Percentiles rank a stretch among this genome's conserved stretches.
phyloP scores from a whole-genome alignment of 495 filamentous ascomycete genomes.

The Neurospora cerealis region DNA sequence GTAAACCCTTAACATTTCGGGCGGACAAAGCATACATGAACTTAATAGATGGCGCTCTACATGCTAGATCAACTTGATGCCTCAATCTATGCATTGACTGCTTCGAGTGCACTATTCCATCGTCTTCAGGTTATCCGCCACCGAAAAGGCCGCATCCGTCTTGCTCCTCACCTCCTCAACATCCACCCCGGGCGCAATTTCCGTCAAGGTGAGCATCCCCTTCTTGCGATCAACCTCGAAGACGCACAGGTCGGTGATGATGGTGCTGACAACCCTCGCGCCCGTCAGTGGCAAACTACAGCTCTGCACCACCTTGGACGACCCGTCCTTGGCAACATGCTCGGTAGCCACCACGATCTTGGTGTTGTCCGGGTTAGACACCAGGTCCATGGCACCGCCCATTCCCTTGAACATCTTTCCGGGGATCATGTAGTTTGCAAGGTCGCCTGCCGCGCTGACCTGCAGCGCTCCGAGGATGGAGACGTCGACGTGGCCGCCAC shows the following conservation, averaged over 20 bases:
- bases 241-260: conserved; percentile 49
- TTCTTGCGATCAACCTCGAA: conserved; percentile 46
- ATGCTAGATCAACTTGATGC: not conserved
- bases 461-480: conserved; percentile 52
- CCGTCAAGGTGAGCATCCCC: conserved; percentile 42
- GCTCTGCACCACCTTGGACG: conserved; percentile 47
- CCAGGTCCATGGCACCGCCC: conserved; percentile 55
- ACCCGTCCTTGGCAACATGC: conserved; percentile 51
- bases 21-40: not conserved
- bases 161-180: conserved; percentile 43
- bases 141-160: conserved; percentile 44
- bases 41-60: not conserved
- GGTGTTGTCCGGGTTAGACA: conserved; percentile 47
- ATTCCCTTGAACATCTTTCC: conserved; percentile 56
- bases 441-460: conserved; percentile 46
- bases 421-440: conserved; percentile 57
- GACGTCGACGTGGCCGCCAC: conserved; percentile 50
- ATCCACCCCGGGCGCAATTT: conserved; percentile 45
- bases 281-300: conserved; percentile 49
- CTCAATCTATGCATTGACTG: not conserved
- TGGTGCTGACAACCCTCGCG: conserved; percentile 40
- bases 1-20: not conserved
- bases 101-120: conserved; percentile 27
- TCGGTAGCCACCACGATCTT: conserved; percentile 55
- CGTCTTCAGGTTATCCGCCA: conserved; percentile 35